phyloP scores from a whole-genome alignment of 2,329 filamentous ascomycete genomes.

The Leptographium wingfieldii region DNA sequence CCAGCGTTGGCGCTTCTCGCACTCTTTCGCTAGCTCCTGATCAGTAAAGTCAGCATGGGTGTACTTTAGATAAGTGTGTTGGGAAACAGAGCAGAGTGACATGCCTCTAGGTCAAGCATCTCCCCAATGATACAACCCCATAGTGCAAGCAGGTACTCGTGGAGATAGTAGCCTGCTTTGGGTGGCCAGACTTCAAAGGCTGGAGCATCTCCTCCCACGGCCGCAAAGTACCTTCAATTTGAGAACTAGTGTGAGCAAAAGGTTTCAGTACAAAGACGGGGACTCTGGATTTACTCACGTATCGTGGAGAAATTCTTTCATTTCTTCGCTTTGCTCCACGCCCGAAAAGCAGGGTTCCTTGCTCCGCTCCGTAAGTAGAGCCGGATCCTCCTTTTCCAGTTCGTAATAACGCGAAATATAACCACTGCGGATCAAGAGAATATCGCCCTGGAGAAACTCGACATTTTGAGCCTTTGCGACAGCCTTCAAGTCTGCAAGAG shows the following conservation, averaged over 20 bases:
- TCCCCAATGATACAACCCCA: constrained; percentile 23
- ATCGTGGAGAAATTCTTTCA: constrained; percentile 46
- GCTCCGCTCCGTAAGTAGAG: neutral
- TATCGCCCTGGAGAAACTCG: constrained; percentile 35
- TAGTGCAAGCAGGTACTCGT: constrained; percentile 11
- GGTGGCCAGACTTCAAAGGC: constrained; percentile 32
- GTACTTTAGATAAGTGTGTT: no score
- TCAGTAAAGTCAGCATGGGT: neutral
- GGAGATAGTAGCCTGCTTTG: constrained; percentile 8
- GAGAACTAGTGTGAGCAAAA: neutral
- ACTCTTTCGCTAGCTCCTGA: constrained; percentile 4
- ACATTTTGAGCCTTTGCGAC: constrained; percentile 27
- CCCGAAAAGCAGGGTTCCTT: constrained; percentile 22
- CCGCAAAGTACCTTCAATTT: constrained; percentile 28
- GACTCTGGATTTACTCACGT: neutral
- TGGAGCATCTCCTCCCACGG: constrained; percentile 43
- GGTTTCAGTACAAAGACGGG: neutral
- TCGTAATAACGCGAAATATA: constrained; percentile 32
- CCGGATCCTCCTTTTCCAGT: constrained; percentile 10
- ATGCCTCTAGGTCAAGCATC: constrained; percentile 28
- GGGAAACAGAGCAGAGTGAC: neutral
- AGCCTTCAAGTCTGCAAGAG: constrained; percentile 27
- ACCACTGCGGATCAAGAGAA: constrained; percentile 42
- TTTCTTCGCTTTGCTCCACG: constrained; percentile 32
- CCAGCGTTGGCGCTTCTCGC: constrained; percentile 6